Percentiles rank a stretch among this genome's conserved stretches.
Evolutionary conservation across 2,329 filamentous ascomycete genomes (phyloP).

Genomic region (Neocucurbitaria cava): DNA sequence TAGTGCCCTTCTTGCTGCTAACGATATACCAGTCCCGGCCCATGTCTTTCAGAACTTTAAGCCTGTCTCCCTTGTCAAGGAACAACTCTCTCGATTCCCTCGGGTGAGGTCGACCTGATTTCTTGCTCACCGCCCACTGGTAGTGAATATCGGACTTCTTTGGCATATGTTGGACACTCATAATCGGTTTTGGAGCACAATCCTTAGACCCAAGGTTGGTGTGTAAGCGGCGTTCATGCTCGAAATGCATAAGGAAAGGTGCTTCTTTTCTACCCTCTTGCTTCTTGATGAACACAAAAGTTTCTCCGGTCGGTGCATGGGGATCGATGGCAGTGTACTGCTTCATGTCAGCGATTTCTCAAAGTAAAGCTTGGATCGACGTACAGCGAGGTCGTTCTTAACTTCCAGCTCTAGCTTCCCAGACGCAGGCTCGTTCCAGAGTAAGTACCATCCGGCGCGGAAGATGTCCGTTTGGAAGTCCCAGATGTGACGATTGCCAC

Average conservation of each 20-base stretch:
- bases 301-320: constrained; percentile 25
- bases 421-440: constrained; percentile 20
- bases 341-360: constrained; percentile 10
- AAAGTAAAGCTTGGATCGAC: not conserved
- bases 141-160: constrained; percentile 5
- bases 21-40: constrained; percentile 35
- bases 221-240: constrained; percentile 17
- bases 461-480: constrained; percentile 16
- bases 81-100: constrained; percentile 34
- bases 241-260: constrained; percentile 27
- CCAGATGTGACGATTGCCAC: constrained; percentile 8
- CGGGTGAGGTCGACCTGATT: constrained; percentile 27
- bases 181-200: not conserved
- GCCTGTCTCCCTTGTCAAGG: constrained; percentile 27
- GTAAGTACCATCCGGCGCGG: constrained; percentile 18
- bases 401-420: constrained; percentile 1
- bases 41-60: constrained; percentile 32
- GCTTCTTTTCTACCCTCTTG: constrained; percentile 13
- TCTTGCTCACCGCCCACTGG: constrained; percentile 29
- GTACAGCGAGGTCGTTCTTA: constrained; percentile 28
- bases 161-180: constrained; percentile 1
- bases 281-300: constrained; percentile 37
- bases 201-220: constrained; percentile 10
- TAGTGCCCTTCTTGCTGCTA: constrained; percentile 9
- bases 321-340: constrained; percentile 32